A percentile compares a stretch with the other conserved stretches of the same genome.
Conservation (phyloP, 192 early-diverging fungal genomes). For the Thamnidium elegans region DNA sequence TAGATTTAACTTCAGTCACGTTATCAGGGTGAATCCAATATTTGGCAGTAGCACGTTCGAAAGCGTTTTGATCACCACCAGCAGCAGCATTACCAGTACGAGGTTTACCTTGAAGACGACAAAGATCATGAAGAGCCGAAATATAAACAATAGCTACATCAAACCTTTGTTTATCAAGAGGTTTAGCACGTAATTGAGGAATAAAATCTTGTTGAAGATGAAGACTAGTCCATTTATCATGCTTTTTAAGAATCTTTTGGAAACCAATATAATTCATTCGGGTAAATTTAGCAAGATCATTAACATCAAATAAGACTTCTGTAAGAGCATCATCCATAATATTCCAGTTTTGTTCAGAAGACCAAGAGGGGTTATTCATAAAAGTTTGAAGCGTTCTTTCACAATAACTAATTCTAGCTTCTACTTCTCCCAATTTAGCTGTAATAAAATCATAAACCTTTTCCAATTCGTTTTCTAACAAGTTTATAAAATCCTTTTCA, state of each 20-base stretch:
- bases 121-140: constrained; percentile 28
- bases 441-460: constrained; percentile 77
- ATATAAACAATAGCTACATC: constrained; percentile 74
- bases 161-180: constrained; percentile 86
- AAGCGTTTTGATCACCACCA: constrained; percentile 45
- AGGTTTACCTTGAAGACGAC: constrained; percentile 42
- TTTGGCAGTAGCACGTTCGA: constrained; percentile 78
- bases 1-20: constrained; percentile 40
- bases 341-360: constrained; percentile 46
- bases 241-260: constrained; percentile 96
- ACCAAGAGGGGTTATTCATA: constrained; percentile 51
- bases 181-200: constrained; percentile 73
- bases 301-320: constrained; percentile 71
- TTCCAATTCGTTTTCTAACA: constrained; percentile 83
- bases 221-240: constrained; percentile 86
- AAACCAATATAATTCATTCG: constrained; percentile 83
- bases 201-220: constrained; percentile 72
- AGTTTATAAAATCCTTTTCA: constrained; percentile 76
- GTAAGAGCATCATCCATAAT: constrained; percentile 62
- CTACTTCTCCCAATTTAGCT: constrained; percentile 72
- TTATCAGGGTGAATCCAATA: constrained; percentile 44
- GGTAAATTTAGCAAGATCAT: constrained; percentile 77
- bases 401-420: constrained; percentile 68
- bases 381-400: constrained; percentile 54
- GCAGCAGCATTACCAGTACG: constrained; percentile 35